A percentile compares a stretch with the other conserved stretches of the same genome.
These are phyloP conservation scores for Colletotrichum truncatum DNA, from an alignment of 2,329 filamentous ascomycete genomes.

Conservation along the genomic window DNA sequence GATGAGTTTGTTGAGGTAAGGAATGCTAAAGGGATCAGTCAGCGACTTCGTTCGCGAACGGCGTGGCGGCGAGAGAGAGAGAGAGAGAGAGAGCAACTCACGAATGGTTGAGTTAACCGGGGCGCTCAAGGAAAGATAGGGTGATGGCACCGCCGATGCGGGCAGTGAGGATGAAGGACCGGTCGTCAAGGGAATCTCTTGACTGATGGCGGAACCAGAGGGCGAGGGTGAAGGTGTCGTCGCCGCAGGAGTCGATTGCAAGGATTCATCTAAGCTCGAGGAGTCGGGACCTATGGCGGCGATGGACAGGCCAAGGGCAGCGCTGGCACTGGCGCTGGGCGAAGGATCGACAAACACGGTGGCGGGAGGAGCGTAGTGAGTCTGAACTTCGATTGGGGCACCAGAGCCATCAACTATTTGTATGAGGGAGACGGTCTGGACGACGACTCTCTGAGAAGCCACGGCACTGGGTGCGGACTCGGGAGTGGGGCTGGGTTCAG, in stretches of 20 bases:
- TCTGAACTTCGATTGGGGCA: constrained; percentile 53
- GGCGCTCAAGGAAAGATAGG: constrained; percentile 27
- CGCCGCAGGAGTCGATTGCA: constrained; percentile 23
- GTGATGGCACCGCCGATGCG: constrained; percentile 19
- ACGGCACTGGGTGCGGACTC: constrained; percentile 28
- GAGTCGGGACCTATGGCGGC: neutral
- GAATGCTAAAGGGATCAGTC: constrained; percentile 18
- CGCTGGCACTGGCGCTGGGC: constrained; percentile 24
- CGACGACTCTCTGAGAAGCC: constrained; percentile 47
- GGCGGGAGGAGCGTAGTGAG: constrained; percentile 48
- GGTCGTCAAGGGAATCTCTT: constrained; percentile 38
- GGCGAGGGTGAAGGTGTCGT: constrained; percentile 36
- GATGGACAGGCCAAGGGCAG: constrained; percentile 15
- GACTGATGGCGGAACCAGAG: constrained; percentile 32
- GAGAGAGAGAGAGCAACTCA: too few species aligned
- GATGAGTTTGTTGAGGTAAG: constrained; percentile 28
- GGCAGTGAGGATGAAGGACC: constrained; percentile 37
- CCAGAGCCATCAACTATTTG: constrained; percentile 61
- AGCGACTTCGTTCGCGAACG: neutral
- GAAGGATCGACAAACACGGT: constrained; percentile 43
- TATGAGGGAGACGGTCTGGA: constrained; percentile 65
- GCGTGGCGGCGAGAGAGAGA: neutral
- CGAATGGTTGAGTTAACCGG: constrained; percentile 36
- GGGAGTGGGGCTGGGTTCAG: constrained; percentile 31
- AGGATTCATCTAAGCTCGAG: neutral